Evolutionary conservation across 108 stramenopile genomes (phyloP), one percentile per base, ranked within the genome.

Genomic region (Cyclotella baltica): DNA sequence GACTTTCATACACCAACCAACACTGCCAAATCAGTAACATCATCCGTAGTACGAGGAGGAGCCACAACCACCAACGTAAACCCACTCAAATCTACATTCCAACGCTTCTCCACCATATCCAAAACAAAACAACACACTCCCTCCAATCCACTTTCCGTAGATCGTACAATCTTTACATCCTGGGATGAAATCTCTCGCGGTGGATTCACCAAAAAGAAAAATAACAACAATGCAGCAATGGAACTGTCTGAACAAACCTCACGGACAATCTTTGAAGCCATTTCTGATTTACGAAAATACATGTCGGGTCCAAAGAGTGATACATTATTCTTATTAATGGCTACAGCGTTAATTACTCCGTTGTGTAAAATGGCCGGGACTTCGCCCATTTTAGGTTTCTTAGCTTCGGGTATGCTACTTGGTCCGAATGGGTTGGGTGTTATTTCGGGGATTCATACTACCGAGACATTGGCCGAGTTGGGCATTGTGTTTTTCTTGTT

Each of bases 401-500:
- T 98, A 10, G 91, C 93, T 4, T 77, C 92, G 11, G 98, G 98
- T 31, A 95, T 95, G 86, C 37, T 96, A 28, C 66, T 98, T 16
- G 98, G 98, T 37, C 98, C 98, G 59, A 93, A 94, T 65, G 97
- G 93, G 27, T 84, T 88, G 20, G 92, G 94, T 11, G 70, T 97
- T 34, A 95, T 98, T 70, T 70, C 68, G 33, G 93, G 88, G 19
- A 85, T 94, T 59, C 92, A 93, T 67, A 89, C 88, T 11, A 91
- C 92, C 11, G 91, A 94, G 62, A 85, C 78, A 22, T 72, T 97
- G 70, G 97, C 95, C 1, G 97, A 98, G 72, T 85, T 97, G 68
- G 98, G 98, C 22, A 98, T 98, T 37, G 96, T 97, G 40, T 97
- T 98, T 75, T 98, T 98, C 77, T 81, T 98, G 2, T 98, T 98